Conservation (phyloP, 2,329 filamentous ascomycete species). For the Claviceps spartinae region DNA sequence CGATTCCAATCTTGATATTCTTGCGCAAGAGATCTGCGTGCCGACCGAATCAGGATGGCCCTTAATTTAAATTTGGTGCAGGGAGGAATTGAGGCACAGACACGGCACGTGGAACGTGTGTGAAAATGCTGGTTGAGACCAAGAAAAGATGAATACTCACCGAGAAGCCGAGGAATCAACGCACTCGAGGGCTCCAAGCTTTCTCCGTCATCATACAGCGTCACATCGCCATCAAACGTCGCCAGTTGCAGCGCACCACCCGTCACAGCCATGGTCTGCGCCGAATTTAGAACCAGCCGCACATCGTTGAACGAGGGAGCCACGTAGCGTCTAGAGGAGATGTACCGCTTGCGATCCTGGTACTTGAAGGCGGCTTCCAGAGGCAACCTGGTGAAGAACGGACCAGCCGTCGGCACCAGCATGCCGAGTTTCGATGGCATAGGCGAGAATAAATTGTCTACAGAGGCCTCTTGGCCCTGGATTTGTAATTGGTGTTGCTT, state of each 20-base stretch:
- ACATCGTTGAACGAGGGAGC: slow-evolving; percentile 96
- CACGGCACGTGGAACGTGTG: no score
- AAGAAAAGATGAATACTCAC: slow-evolving; percentile 15
- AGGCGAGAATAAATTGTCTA: slow-evolving; percentile 20
- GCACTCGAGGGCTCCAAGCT: slow-evolving; percentile 63
- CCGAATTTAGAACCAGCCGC: slow-evolving; percentile 82
- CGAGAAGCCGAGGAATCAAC: slow-evolving; percentile 52
- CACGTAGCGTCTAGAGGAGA: slow-evolving; percentile 84
- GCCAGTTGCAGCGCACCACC: slow-evolving; percentile 66
- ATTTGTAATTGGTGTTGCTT: slow-evolving; percentile 16
- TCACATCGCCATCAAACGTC: slow-evolving; percentile 96
- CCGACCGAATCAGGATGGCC: neutral
- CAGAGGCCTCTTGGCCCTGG: slow-evolving; percentile 1
- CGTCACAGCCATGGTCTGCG: slow-evolving; percentile 85
- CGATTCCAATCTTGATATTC: slow-evolving; percentile 80
- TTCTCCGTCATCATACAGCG: slow-evolving; percentile 82
- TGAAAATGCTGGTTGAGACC: no score
- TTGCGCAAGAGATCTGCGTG: slow-evolving; percentile 53
- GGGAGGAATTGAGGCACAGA: neutral
- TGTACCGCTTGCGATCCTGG: slow-evolving; percentile 74
- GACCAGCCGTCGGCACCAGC: slow-evolving; percentile 80
- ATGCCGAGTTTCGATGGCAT: slow-evolving; percentile 77
- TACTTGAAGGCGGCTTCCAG: slow-evolving; percentile 84
- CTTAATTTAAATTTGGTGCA: neutral
- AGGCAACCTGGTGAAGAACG: slow-evolving; percentile 79